Evolutionary conservation across 441 rosid species (phyloP).

Genomic region (Adansonia grandidieri): DNA sequence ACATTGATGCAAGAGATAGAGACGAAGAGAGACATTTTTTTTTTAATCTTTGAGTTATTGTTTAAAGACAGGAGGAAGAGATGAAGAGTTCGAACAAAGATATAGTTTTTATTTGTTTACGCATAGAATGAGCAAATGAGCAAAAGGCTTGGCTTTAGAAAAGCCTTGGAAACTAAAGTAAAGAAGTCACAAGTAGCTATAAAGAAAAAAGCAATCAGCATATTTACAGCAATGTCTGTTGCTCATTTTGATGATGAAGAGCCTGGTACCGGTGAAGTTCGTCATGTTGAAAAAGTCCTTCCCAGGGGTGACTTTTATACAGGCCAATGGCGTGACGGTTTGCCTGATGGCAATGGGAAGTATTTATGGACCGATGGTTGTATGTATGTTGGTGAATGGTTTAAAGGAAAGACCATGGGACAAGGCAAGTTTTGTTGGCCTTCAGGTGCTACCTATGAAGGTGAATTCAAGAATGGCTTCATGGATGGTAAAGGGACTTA

Average conservation of each 20-base stretch:
- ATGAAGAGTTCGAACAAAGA: conserved; percentile 18
- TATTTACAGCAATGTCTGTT: conserved; percentile 63
- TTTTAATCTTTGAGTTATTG: conserved; percentile 20
- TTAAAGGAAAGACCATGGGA: conserved; percentile 73
- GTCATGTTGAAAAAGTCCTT: conserved; percentile 59
- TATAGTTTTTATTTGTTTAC: conserved; percentile 14
- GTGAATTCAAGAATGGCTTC: conserved; percentile 83
- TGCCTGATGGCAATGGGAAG: conserved; percentile 86
- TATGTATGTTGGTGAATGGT: conserved; percentile 93
- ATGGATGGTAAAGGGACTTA: conserved; percentile 96
- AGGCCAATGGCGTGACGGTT: conserved; percentile 63
- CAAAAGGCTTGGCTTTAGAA: conserved; percentile 51
- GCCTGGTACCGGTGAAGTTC: conserved; percentile 43
- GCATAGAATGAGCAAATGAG: conserved; percentile 69
- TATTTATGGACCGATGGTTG: conserved; percentile 94
- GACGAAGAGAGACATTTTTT: not conserved
- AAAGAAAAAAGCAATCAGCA: conserved; percentile 45
- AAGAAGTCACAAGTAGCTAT: conserved; percentile 49
- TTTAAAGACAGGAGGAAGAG: not conserved
- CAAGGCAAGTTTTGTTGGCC: conserved; percentile 96
- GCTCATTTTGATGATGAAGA: conserved; percentile 89
- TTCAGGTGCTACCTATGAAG: conserved; percentile 91
- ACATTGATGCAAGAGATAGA: conserved; percentile 8
- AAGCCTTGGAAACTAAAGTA: conserved; percentile 60
- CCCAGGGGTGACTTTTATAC: conserved; percentile 84